These are phyloP conservation scores for Santalum album DNA, from an alignment of 164 flowering plant species.

Conservation along the genomic window DNA sequence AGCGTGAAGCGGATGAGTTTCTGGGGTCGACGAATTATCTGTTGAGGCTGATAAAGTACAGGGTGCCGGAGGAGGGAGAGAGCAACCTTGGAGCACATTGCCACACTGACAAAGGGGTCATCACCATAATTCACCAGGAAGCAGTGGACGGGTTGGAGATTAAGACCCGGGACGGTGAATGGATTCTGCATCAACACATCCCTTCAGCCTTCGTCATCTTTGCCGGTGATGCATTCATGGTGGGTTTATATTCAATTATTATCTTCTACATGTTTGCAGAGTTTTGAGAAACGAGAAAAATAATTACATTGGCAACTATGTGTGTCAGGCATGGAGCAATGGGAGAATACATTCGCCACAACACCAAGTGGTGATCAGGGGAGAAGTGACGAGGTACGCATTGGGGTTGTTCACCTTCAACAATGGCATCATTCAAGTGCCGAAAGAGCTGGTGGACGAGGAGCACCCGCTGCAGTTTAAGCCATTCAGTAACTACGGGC, in stretches of 20 bases:
- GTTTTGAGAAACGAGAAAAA: too few species aligned
- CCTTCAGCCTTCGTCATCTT: conserved; percentile 14
- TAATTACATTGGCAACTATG: too few species aligned
- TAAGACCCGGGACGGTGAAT: conserved; percentile 14
- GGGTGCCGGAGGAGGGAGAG: background rate
- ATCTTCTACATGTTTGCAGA: too few species aligned
- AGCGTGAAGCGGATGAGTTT: background rate
- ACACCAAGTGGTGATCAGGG: background rate
- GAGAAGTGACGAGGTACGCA: background rate
- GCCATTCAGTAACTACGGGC: conserved; percentile 3
- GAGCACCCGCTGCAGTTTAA: conserved; percentile 6
- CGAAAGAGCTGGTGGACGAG: conserved; percentile 9
- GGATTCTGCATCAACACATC: conserved; percentile 11
- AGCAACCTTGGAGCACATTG: background rate
- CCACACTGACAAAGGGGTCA: background rate
- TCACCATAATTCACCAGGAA: conserved; percentile 18
- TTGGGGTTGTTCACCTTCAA: background rate
- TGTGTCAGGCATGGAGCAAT: background rate
- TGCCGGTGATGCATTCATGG: conserved; percentile 21
- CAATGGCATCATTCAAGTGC: background rate
- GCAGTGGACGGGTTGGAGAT: conserved; percentile 25
- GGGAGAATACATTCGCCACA: background rate
- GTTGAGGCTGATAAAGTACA: background rate
- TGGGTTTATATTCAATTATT: background rate
- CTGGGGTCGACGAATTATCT: background rate